Base-by-base conservation (phyloP, 2,329 filamentous ascomycete species). In the Didymella lethalis region DNA sequence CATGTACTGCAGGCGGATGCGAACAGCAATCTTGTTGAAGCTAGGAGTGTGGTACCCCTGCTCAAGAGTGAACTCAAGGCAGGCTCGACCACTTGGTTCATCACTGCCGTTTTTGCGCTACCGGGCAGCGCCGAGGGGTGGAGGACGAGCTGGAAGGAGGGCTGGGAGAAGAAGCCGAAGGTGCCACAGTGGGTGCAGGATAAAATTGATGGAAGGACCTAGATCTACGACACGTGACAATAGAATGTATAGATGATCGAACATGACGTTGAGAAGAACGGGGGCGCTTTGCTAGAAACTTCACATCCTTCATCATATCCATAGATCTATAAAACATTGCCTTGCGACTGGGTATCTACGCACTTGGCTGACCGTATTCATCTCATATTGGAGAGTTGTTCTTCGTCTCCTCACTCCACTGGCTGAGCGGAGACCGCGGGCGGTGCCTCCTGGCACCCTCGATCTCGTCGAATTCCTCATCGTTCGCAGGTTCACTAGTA, bases 21-120 rank as follows among this genome's bases (percentile, higher is more conserved):
- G 7, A 93, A 93, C 78, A 90, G 88, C 47, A 93, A 93, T 76
- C 78, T 93, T 32, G 82, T 92, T 2, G 88, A 92, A 77, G 86
- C 87, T 58, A 80, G 90, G 58, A 92, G 89, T 4, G 83, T 90
- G 41, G 85, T 93, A 65, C 91, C 91, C 25, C 88, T 88, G 29
- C 76, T 93, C 68, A 85, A 88, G 70, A 82, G 85, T 62, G 87
- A 85, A 26, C 73, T 93, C 34, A 78, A 79, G 52, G 80, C 81
- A 44, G 88, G 85, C 0, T 80, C 85, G 66, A 83, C 80, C 28
- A 82, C 80, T 36, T 91, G 88, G 88, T 90, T 91, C 71, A 82
- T 90, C 3, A 88, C 87, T 11, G 90, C 84, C 4, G 85, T 93
- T 29, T 93, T 89, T 78, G 90, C 88, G 18, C 83, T 90, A 75